Evolutionary conservation across 305 asterid genomes (phyloP), one percentile per base, ranked within the genome.

Genomic region (Withania somnifera): DNA sequence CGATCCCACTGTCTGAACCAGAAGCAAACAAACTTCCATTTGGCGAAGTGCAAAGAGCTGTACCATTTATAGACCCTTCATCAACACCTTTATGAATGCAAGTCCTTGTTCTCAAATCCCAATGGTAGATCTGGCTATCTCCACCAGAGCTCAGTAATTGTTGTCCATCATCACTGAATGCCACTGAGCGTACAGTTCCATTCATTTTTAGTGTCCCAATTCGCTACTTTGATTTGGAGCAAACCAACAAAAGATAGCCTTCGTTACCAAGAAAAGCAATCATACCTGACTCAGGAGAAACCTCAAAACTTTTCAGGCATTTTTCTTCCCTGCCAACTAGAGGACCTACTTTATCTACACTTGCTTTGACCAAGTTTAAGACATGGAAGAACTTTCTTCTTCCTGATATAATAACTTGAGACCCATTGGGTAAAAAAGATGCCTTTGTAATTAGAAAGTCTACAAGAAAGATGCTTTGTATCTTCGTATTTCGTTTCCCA

Each of bases 201-300:
- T 95, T 94, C 98, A 95, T 94, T 85, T 95, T 95, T 77, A 95
- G 86, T 6, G 97, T 93, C 40, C 97, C 99, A 53, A 94, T 89
- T 19, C 94, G 82, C 80, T 95, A 95, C 85, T 94, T 93, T 5
- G 98, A 91, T 85, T 90, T 91, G 54, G 97, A 36, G 11, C 97
- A 94, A 76, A 94, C 99, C 83, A 95, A 73, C 47, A 95, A 87
- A 56, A 94, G 90, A 82, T 89, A 89, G 79, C 99, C 99, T 86
- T 93, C 97, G 7, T 94, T 93, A 78, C 99, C 99, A 38, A 93
- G 83, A 87, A 95, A 95, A 7, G 97, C 97, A 32, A 95, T 90
- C 15, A 93, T 91, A 8, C 80, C 87, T 15, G 97, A 95, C 87
- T 95, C 97, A 26, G 98, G 99, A 42, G 98, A 92, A 61, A 94